Evolutionary conservation across 2,329 filamentous ascomycete species (phyloP), one percentile per base, ranked within the genome.

Genomic region (Ambrosiella xylebori): DNA sequence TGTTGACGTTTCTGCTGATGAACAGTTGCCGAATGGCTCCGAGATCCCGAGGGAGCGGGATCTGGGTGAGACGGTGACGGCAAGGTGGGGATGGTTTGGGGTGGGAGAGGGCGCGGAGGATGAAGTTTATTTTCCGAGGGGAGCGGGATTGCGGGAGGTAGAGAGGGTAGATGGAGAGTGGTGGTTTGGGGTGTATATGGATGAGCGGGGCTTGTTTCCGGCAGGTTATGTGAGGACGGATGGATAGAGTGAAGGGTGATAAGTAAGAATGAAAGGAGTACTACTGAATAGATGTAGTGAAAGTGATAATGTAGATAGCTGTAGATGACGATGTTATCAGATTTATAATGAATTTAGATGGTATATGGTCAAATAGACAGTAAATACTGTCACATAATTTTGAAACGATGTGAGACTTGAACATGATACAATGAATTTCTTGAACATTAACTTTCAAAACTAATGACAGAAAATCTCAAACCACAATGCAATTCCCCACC

Each of bases 81-180:
- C 88, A 0, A 70, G 77, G 13, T 96, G 88, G 86, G 77, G 81
- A 3, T 95, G 88, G 76, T 90, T 85, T 65, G 88, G 88, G 0
- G 77, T 78, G 1, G 70, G 75, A 0, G 39, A 59, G 15, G 61
- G 61, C 0, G 78, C 78, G 1, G 74, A 73, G 17, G 86, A 95
- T 66, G 91, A 97, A 70, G 71, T 97, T 45, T 69, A 83, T 62
- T 96, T 97, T 64, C 91, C 91, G 0, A 82, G 82, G 55, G 83
- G 86, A 8, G 89, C 90, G 0, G 86, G 93, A 68, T 79, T 97
- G 12, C 76, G 77, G 6, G 91, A 97, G 71, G 81, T 85, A 41
- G 85, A 91, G 67, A 86, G 93, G 68, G 81, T 94, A 53, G 95
- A 95, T 67, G 86, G 84, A 15, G 89, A 95, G 68, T 97, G 90